Percentiles rank a stretch among this genome's conserved stretches.
Conservation (phyloP, 108 stramenopile species). For the Pseudonitzschia pungens region DNA sequence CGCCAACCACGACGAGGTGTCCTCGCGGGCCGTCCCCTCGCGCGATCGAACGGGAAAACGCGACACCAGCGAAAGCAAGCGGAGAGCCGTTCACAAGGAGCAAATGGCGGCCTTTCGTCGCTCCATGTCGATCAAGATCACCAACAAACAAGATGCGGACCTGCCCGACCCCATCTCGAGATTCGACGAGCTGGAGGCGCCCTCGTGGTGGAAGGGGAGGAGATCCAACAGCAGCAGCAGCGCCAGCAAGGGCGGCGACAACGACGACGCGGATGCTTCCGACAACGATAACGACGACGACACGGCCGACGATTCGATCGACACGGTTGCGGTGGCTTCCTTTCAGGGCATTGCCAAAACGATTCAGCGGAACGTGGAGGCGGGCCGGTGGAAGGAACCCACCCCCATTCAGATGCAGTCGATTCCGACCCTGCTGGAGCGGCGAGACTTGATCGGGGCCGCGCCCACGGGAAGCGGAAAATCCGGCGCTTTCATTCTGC, state of each 20-base stretch:
- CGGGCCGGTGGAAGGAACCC: slow-evolving; percentile 90
- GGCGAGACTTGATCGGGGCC: slow-evolving; percentile 96
- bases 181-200: slow-evolving; percentile 61
- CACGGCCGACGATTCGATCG: slow-evolving; percentile 1
- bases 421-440: slow-evolving; percentile 92
- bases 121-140: slow-evolving; percentile 72
- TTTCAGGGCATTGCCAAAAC: slow-evolving; percentile 49
- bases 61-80: slow-evolving; percentile 62
- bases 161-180: slow-evolving; percentile 81
- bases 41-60: slow-evolving; percentile 62
- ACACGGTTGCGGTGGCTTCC: slow-evolving; percentile 16
- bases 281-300: slow-evolving; percentile 11
- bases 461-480: slow-evolving; percentile 95
- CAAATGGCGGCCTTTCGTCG: slow-evolving; percentile 84
- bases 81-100: slow-evolving; percentile 68
- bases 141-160: slow-evolving; percentile 61
- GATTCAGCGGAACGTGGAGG: slow-evolving; percentile 83
- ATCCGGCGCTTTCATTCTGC: slow-evolving; percentile 82
- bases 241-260: slow-evolving; percentile 7
- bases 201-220: slow-evolving; percentile 62
- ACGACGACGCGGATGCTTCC: neutral
- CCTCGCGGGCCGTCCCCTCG: slow-evolving; percentile 18
- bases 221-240: no score
- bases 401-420: slow-evolving; percentile 96
- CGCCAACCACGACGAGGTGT: slow-evolving; percentile 23